A percentile compares a stretch with the other conserved stretches of the same genome.
phyloP scores from a whole-genome alignment of 1,284 basidiomycete species.

The Ganoderma resinaceum region DNA sequence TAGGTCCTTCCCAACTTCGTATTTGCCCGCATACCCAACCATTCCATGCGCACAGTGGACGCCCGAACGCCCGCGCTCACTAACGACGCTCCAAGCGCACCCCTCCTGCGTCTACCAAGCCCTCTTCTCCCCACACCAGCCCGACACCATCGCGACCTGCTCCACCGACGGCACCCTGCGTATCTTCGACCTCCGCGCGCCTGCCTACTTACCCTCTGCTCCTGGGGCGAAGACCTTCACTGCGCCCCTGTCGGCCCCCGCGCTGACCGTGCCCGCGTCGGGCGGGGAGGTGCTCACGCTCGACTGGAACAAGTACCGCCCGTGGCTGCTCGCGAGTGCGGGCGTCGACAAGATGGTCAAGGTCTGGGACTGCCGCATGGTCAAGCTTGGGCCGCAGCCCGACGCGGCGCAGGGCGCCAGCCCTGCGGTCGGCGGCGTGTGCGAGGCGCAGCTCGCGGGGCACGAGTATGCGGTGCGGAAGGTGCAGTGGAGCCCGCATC shows the following conservation, averaged over 20 bases:
- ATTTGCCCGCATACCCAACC: background rate
- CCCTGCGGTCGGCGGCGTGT: slow-evolving; percentile 66
- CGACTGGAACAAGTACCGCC: slow-evolving; percentile 95
- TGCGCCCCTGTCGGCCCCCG: slow-evolving; percentile 66
- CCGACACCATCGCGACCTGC: slow-evolving; percentile 81
- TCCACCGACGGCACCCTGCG: slow-evolving; percentile 87
- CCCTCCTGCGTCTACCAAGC: slow-evolving; percentile 88
- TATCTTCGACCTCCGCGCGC: slow-evolving; percentile 80
- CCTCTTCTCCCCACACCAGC: slow-evolving; percentile 90
- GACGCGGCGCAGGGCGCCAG: slow-evolving; percentile 38
- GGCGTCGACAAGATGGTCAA: slow-evolving; percentile 84
- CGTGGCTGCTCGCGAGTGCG: slow-evolving; percentile 79
- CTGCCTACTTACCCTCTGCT: slow-evolving; percentile 47
- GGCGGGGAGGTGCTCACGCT: slow-evolving; percentile 77
- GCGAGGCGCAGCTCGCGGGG: slow-evolving; percentile 73
- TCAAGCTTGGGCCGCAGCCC: slow-evolving; percentile 55
- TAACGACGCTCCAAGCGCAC: slow-evolving; percentile 86
- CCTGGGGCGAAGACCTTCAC: slow-evolving; percentile 58
- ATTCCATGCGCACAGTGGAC: slow-evolving; percentile 72
- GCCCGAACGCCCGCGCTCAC: slow-evolving; percentile 78
- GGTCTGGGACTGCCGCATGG: slow-evolving; percentile 89
- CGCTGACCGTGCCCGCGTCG: slow-evolving; percentile 74
- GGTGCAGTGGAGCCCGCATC: slow-evolving; percentile 81
- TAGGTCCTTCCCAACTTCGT: slow-evolving; percentile 47
- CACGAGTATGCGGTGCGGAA: slow-evolving; percentile 86